Base-by-base conservation (phyloP, 495 filamentous ascomycete species). In the Xylaria cubensis region DNA sequence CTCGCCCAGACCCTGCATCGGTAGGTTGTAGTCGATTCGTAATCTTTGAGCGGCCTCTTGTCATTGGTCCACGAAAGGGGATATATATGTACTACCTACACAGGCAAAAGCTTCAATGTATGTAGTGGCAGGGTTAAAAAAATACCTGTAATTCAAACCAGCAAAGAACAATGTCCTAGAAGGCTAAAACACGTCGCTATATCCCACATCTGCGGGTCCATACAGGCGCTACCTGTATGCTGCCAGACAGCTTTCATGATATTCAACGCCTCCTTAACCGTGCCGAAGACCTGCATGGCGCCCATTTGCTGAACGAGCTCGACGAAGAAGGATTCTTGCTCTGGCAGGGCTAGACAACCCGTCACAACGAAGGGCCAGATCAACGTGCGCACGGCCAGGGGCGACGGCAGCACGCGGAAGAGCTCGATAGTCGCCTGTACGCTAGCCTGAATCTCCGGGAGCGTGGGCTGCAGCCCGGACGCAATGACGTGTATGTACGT, bases 161-260 rank as follows among this genome's bases (percentile, higher is more conserved):
- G 72, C 62, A 86, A 71, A 3, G 82, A 74, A 13, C 79, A 64
- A 70, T 78, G 75, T 21, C 78, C 80, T 34, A 84, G 72, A 24
- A 75, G 71, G 48, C 75, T 80, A 41, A 86, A 80, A 63, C 80
- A 84, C 13, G 75, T 75, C 12, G 81, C 81, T 1, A 85, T 26
- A 67, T 86, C 84, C 74, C 81, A 82, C 51, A 64, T 72, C 63
- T 65, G 64, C 69, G 70, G 73, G 36, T 64, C 61, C 12, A 21
- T 3, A 44, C 46, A 64, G n/a, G 32, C 9, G n/a, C 19, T 42
- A 12, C 63, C 65, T 46, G 71, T 71, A 50, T 66, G 56, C 32
- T 67, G 50, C 78, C 78, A 80, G 7, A 78, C 76, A 34, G 50
- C 68, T 55, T 78, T 74, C 73, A 80, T 80, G 65, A 78, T 77